Evolutionary conservation across 371 early-diverging fungal species (phyloP), one percentile per base, ranked within the genome.

Genomic region (Mortierella sp.): DNA sequence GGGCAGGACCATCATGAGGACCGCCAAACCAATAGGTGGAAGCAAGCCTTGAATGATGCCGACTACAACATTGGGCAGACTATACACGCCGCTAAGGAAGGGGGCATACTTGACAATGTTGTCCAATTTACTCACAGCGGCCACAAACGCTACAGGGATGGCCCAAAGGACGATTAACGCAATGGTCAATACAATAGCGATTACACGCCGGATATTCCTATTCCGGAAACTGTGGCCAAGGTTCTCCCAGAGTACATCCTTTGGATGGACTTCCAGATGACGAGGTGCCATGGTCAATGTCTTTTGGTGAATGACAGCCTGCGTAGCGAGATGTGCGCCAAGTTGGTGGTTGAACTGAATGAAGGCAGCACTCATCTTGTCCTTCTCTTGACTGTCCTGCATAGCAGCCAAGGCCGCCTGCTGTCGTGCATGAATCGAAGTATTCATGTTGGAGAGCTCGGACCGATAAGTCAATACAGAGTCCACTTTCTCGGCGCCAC

Each of bases 221-320:
- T 17, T 8, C 42, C 39, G 46, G 9, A 59, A 31, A 5, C 31
- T 32, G 24, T 19, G 19, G 7, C 50, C 55, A 62, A 92, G 80
- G 68, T 94, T 94, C 19, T 87, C 86, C 95, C 95, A 95, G 64
- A 94, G 87, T 23, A 95, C 82, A 69, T 95, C 94, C 15, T 83
- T 82, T 0, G 92, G 89, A 37, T 89, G 82, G 32, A 94, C 86
- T 37, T 90, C 86, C 17, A 88, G 78, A 48, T 86, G 82, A 4
- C 90, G 86, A 37, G 89, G 86, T 42, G 80, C 83, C 92, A 93
- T 91, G 12, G 84, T 82, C 61, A 88, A 68, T 17, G 91, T 89
- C 32, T 76, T 80, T 48, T 86, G 82, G 64, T 90, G 84, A 19
- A 90, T 73, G 28, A 92, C 81, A 0, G 89, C 79, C 59, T 92